A percentile compares a stretch with the other conserved stretches of the same genome.
Conservation (phyloP, 2,329 filamentous ascomycete species). For the Scedosporium minutisporum region DNA sequence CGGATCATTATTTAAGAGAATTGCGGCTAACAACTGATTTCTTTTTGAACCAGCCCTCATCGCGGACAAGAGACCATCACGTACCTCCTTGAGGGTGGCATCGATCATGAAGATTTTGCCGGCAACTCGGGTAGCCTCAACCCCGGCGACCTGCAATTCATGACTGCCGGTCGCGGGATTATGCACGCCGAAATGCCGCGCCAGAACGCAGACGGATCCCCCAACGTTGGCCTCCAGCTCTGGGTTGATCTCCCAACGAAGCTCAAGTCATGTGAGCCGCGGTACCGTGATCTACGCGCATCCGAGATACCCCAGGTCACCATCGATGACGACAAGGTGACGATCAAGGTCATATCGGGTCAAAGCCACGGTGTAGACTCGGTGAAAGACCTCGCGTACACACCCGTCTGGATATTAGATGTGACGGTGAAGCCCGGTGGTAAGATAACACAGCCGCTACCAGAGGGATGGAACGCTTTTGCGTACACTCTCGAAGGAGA, state of each 20-base stretch:
- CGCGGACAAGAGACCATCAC: conserved; percentile 83
- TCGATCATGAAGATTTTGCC: conserved; percentile 89
- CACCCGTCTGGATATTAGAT: conserved; percentile 93
- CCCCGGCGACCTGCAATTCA: conserved; percentile 89
- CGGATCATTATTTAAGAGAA: not conserved
- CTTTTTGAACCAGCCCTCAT: conserved; percentile 34
- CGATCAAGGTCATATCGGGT: conserved; percentile 84
- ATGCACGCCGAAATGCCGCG: conserved; percentile 94
- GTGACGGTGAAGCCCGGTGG: conserved; percentile 72
- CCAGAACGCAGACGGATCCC: conserved; percentile 62
- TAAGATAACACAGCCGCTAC: conserved; percentile 63
- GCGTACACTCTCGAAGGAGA: conserved; percentile 74
- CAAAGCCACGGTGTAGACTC: conserved; percentile 76
- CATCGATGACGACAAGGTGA: conserved; percentile 62
- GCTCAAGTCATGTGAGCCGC: conserved; percentile 80
- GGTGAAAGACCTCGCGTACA: conserved; percentile 85
- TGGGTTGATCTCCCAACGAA: conserved; percentile 85
- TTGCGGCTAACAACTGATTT: not conserved
- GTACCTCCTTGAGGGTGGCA: conserved; percentile 74
- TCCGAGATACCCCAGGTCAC: conserved; percentile 69
- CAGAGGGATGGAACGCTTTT: conserved; percentile 80
- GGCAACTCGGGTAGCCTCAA: conserved; percentile 77
- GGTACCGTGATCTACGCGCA: conserved; percentile 77
- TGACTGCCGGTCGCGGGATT: conserved; percentile 88
- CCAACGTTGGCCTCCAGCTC: conserved; percentile 82